These are phyloP conservation scores for Clonostachys chloroleuca DNA, from an alignment of 2,329 filamentous ascomycete genomes.

Conservation along the genomic window DNA sequence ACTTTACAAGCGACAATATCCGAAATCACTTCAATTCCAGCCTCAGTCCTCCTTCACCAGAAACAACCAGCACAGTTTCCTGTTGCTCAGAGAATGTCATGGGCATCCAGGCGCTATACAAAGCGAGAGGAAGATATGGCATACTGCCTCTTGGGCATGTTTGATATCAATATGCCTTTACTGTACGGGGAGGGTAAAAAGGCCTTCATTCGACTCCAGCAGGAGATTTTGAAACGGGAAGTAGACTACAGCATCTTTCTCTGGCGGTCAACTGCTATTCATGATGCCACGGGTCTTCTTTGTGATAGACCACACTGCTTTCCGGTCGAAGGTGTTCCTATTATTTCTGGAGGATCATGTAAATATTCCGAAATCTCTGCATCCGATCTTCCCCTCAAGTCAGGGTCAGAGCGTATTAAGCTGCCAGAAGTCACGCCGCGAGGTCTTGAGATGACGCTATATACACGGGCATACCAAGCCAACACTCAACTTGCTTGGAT, in stretches of 20 bases:
- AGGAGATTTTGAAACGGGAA: slow-evolving; percentile 7
- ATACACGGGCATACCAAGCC: too few species aligned
- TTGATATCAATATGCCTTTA: slow-evolving; percentile 12
- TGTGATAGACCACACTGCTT: too few species aligned
- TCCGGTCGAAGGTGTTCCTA: too few species aligned
- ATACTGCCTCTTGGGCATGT: slow-evolving; percentile 12
- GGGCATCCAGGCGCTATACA: slow-evolving; percentile 9
- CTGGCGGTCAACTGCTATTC: background rate
- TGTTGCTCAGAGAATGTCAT: slow-evolving; percentile 3
- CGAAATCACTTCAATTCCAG: slow-evolving; percentile 3
- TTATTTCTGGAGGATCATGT: too few species aligned
- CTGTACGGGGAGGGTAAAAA: slow-evolving; percentile 10
- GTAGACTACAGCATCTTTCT: background rate
- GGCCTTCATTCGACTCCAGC: slow-evolving; percentile 9
- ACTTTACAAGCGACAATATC: background rate
- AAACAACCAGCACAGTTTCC: background rate
- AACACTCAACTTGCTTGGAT: too few species aligned
- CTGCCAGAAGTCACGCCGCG: too few species aligned
- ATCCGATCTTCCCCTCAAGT: too few species aligned
- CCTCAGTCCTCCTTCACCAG: background rate
- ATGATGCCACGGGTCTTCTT: too few species aligned
- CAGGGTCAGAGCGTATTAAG: too few species aligned
- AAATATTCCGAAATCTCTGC: too few species aligned
- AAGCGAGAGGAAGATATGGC: slow-evolving; percentile 10
- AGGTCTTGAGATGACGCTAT: too few species aligned